These are phyloP conservation scores for Kentomonas sorsogonicus DNA, from an alignment of 208 protist genomes.

Conservation along the genomic window DNA sequence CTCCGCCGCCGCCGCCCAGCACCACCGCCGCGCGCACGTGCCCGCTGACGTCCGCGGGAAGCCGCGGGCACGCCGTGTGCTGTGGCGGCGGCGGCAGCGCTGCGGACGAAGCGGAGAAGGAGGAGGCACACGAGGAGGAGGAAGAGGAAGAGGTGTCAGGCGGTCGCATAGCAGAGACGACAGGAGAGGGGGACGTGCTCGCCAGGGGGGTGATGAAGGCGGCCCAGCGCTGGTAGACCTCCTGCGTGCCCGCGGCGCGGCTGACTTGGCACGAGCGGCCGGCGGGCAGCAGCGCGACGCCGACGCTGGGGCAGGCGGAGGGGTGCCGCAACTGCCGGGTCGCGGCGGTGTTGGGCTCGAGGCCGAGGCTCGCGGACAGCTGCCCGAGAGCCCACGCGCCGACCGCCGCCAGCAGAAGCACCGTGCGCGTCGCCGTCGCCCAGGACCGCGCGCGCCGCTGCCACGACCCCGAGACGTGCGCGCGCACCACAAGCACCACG, in stretches of 20 bases:
- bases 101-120: no score
- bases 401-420: slow-evolving; percentile 42
- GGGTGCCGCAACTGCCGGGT: slow-evolving; percentile 14
- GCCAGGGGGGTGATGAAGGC: not conserved
- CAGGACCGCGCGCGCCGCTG: slow-evolving; percentile 32
- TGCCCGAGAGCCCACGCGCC: slow-evolving; percentile 43
- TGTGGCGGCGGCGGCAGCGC: no score
- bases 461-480: slow-evolving; percentile 24
- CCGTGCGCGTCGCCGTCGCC: slow-evolving; percentile 27
- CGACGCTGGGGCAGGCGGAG: slow-evolving; percentile 8
- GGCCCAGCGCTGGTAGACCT: no score
- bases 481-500: slow-evolving; percentile 44
- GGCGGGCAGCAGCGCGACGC: not conserved
- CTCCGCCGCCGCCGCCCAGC: not conserved
- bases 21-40: no score
- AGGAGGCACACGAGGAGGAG: not conserved
- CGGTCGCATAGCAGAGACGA: not conserved
- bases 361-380: slow-evolving; percentile 41
- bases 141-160: not conserved
- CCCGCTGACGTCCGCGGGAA: no score
- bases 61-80: not conserved
- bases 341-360: slow-evolving; percentile 31
- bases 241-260: no score
- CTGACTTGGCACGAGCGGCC: slow-evolving; percentile 2
- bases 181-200: not conserved